Conservation (phyloP, 192 early-diverging fungal species). For the Backusella macrospora region DNA sequence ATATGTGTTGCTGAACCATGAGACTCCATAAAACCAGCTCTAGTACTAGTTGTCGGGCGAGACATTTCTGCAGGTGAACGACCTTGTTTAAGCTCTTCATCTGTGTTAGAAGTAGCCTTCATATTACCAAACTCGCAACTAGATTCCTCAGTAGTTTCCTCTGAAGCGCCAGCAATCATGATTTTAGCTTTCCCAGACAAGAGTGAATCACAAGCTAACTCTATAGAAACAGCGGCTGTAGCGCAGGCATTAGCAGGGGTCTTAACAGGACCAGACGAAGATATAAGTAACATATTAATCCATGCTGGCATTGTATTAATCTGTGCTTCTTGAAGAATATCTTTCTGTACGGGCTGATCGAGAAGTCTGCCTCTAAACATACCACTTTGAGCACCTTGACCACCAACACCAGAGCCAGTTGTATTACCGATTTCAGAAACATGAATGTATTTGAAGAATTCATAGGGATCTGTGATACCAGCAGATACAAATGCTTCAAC, state of each 20-base stretch:
- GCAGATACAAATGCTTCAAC: slow-evolving; percentile 89
- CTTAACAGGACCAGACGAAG: slow-evolving; percentile 92
- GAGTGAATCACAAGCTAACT: slow-evolving; percentile 90
- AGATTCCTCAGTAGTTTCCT: slow-evolving; percentile 93
- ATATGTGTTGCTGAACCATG: slow-evolving; percentile 89
- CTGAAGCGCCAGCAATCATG: slow-evolving; percentile 90
- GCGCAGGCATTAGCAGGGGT: slow-evolving; percentile 93
- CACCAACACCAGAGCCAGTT: slow-evolving; percentile 89
- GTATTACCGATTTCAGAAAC: slow-evolving; percentile 94
- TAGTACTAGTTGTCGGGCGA: slow-evolving; percentile 85
- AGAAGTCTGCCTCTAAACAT: slow-evolving; percentile 78
- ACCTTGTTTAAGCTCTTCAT: slow-evolving; percentile 84
- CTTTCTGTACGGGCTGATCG: slow-evolving; percentile 88
- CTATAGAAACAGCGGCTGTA: slow-evolving; percentile 88
- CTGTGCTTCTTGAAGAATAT: slow-evolving; percentile 95
- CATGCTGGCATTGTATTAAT: slow-evolving; percentile 95
- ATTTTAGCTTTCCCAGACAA: slow-evolving; percentile 89
- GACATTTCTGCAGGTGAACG: slow-evolving; percentile 87
- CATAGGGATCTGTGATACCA: slow-evolving; percentile 96
- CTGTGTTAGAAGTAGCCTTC: slow-evolving; percentile 88
- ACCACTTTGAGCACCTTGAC: slow-evolving; percentile 74
- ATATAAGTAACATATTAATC: slow-evolving; percentile 95
- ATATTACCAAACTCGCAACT: slow-evolving; percentile 95
- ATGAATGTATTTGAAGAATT: slow-evolving; percentile 96
- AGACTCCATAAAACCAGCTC: slow-evolving; percentile 91